These are phyloP conservation scores for Beauveria australis DNA, from an alignment of 2,329 filamentous ascomycete genomes.

Conservation along the genomic window DNA sequence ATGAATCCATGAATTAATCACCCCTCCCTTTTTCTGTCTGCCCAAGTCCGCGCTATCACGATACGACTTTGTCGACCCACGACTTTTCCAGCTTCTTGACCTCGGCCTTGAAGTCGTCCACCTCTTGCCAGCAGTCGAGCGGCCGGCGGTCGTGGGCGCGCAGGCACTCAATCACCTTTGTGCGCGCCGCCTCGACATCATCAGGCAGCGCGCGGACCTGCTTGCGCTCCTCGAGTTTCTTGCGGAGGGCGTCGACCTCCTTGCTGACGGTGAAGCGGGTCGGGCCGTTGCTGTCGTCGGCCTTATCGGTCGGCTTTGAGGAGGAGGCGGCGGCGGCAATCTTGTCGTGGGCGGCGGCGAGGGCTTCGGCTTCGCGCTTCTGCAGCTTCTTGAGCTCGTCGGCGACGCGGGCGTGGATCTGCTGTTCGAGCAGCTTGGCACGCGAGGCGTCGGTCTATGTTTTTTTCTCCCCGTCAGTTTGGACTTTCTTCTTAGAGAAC, in stretches of 20 bases:
- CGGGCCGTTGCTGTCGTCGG: constrained; percentile 24
- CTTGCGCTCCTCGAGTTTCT: constrained; percentile 54
- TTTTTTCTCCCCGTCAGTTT: too few relatives aligned
- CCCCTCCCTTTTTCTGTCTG: constrained; percentile 9
- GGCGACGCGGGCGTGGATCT: constrained; percentile 80
- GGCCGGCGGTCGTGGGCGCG: constrained; percentile 77
- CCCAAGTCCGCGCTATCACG: constrained; percentile 19
- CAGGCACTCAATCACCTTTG: constrained; percentile 72
- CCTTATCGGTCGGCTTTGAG: constrained; percentile 39
- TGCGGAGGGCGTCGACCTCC: constrained; percentile 50
- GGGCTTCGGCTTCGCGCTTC: constrained; percentile 58
- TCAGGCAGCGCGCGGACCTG: constrained; percentile 62
- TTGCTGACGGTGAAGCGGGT: constrained; percentile 45
- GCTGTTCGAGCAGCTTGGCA: constrained; percentile 72
- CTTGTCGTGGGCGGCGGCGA: constrained; percentile 61
- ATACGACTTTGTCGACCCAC: constrained; percentile 78
- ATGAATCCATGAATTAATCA: not conserved
- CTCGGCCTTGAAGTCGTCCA: constrained; percentile 82
- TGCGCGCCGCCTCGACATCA: constrained; percentile 64
- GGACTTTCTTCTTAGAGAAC: too few relatives aligned
- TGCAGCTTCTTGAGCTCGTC: constrained; percentile 76
- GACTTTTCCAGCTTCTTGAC: constrained; percentile 76
- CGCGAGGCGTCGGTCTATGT: constrained; percentile 79
- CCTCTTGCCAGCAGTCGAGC: constrained; percentile 90
- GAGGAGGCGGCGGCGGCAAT: constrained; percentile 46